Base-by-base conservation (phyloP, 2,329 filamentous ascomycete genomes). In the Penicillium sp. region DNA sequence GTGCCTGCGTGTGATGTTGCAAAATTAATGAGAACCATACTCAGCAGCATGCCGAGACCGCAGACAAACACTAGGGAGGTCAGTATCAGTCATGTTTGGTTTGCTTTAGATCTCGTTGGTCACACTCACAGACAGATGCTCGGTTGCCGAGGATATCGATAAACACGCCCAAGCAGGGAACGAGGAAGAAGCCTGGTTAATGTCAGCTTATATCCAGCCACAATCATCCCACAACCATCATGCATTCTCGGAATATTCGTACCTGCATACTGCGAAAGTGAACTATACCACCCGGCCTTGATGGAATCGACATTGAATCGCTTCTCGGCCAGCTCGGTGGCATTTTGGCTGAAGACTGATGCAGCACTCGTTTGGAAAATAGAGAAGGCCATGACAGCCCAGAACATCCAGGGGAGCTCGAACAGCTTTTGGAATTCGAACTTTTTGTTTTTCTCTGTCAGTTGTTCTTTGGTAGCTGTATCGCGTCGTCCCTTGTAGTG, bases 281-380 rank as follows among this genome's bases (percentile, higher is more conserved):
- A 75, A 2, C 82, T 82, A 61, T 87, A 87, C 84, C 84, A 87
- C 0, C 85, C 85, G 0, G 84, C 85, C 2, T 73, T 80, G 35
- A 86, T 76, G 0, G 81, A 73, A 10, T 77, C 76, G n/a, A 83
- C 77, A 8, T 82, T 73, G 69, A 87, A 86, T 2, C 84, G 77
- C 65, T 85, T 79, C 69, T 87, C 79, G 0, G 84, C 85, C 21
- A 87, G 68, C 62, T 87, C 85, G 0, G 85, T 88, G 0, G 82
- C 82, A 61, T 87, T 87, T 25, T 81, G 78, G 2, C 75, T 75
- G 59, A 85, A 87, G 5, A 86, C 78, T 4, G 73, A 63, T 0
- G 84, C 82, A 0, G 83, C 81, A 12, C 79, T 83, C 0, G 85
- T 87, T 64, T 87, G 77, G 60, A 86, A 86, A 0, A 86, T 66